Evolutionary conservation across 2,329 filamentous ascomycete genomes (phyloP).

Genomic region (Penicillium thymicola): DNA sequence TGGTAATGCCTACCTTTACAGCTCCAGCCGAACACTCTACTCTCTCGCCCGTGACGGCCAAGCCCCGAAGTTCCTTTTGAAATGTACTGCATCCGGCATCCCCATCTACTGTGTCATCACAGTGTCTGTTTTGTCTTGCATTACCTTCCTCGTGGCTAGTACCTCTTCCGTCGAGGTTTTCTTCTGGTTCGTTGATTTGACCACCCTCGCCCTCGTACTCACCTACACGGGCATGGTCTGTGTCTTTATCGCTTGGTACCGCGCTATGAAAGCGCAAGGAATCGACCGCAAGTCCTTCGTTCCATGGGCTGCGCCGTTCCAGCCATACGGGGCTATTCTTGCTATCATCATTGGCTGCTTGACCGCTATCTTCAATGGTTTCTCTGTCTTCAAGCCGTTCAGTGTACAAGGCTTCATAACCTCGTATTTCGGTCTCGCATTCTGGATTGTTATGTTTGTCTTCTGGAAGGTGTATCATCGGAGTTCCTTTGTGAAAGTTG

Average conservation of each 20-base stretch:
- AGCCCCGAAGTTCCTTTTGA: slow-evolving; percentile 55
- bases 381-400: slow-evolving; percentile 40
- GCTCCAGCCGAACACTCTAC: slow-evolving; percentile 51
- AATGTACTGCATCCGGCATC: slow-evolving; percentile 60
- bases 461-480: slow-evolving; percentile 35
- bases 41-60: slow-evolving; percentile 47
- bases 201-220: slow-evolving; percentile 30
- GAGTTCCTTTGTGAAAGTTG: slow-evolving; percentile 28
- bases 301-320: slow-evolving; percentile 65
- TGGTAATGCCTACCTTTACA: slow-evolving; percentile 63
- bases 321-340: slow-evolving; percentile 68
- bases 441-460: slow-evolving; percentile 43
- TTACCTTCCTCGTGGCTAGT: slow-evolving; percentile 69
- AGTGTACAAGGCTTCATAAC: slow-evolving; percentile 49
- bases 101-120: slow-evolving; percentile 67
- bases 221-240: slow-evolving; percentile 62
- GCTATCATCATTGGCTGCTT: slow-evolving; percentile 53
- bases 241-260: slow-evolving; percentile 68
- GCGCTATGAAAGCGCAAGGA: slow-evolving; percentile 65
- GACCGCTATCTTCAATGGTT: slow-evolving; percentile 67
- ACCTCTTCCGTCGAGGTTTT: slow-evolving; percentile 62
- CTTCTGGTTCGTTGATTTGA: slow-evolving; percentile 66
- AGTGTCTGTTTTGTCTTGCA: slow-evolving; percentile 62
- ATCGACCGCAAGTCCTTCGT: slow-evolving; percentile 59
- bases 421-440: slow-evolving; percentile 47